phyloP scores from a whole-genome alignment of 2,329 filamentous ascomycete species.

The Colletotrichum shisoi region DNA sequence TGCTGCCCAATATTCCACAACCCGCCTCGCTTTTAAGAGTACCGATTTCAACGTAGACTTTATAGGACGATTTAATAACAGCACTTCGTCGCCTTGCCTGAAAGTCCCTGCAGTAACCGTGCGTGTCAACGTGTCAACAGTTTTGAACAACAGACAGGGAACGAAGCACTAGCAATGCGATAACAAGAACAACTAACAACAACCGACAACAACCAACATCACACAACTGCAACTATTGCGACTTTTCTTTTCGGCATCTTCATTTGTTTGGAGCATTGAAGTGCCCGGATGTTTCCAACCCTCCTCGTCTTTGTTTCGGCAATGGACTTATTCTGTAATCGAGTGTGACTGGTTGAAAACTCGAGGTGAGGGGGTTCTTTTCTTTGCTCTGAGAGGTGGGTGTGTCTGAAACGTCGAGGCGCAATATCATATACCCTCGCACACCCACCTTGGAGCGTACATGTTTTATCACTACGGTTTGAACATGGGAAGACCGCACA shows the following conservation, averaged over 20 bases:
- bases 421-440: slow-evolving; percentile 5
- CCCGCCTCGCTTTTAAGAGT: slow-evolving; percentile 32
- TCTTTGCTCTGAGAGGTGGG: background rate
- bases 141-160: background rate
- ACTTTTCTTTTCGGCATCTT: background rate
- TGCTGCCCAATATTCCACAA: slow-evolving; percentile 17
- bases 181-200: slow-evolving; percentile 4
- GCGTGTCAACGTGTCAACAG: background rate
- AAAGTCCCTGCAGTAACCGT: slow-evolving; percentile 7
- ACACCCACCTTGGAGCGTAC: background rate
- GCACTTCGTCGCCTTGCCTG: slow-evolving; percentile 32
- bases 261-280: background rate
- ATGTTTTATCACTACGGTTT: background rate
- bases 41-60: slow-evolving; percentile 35
- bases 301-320: background rate
- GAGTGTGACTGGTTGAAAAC: background rate
- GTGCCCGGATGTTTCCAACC: background rate
- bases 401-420: background rate
- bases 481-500: background rate
- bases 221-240: background rate
- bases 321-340: background rate
- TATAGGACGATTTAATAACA: slow-evolving; percentile 37
- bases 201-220: background rate
- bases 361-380: background rate
- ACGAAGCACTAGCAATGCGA: background rate